Evolutionary conservation across 2,329 filamentous ascomycete species (phyloP).

Genomic region (Acrodontium crateriforme): DNA sequence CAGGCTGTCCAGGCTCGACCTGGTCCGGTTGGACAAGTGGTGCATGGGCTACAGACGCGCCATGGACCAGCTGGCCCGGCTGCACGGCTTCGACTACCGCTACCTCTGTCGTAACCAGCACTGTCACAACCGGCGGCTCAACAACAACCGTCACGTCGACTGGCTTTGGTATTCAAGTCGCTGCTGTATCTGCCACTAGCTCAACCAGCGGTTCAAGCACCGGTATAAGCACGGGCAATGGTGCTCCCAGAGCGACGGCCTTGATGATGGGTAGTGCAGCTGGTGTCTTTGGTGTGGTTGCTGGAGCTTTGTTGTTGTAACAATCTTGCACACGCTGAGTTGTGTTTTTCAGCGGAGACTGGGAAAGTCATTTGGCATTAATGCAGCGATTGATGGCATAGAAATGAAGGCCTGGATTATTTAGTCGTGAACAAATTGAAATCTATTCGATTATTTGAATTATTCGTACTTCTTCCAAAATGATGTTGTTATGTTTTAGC

Average conservation of each 20-base stretch:
- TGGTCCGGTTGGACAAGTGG: conserved; percentile 23
- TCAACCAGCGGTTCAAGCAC: conserved; percentile 4
- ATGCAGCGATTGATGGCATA: no score
- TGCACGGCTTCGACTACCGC: conserved; percentile 21
- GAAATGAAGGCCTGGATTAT: no score
- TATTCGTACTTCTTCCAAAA: no score
- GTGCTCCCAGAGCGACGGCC: conserved; percentile 11
- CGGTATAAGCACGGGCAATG: conserved; percentile 8
- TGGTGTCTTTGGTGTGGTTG: conserved; percentile 18
- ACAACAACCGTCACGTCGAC: conserved; percentile 13
- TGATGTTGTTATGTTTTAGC: no score
- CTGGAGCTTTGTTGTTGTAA: conserved; percentile 19
- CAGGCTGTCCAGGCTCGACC: conserved; percentile 19
- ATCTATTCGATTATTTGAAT: no score
- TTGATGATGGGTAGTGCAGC: conserved; percentile 15
- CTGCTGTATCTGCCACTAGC: conserved; percentile 9
- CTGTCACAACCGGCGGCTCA: conserved; percentile 15
- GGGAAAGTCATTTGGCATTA: no score
- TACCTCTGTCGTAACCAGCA: conserved; percentile 16
- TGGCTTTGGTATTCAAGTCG: conserved; percentile 19
- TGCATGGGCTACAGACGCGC: conserved; percentile 18
- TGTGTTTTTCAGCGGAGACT: no score
- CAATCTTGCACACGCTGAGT: no score
- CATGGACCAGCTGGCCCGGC: conserved; percentile 23
- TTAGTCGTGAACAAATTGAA: no score